Evolutionary conservation across 202 grass and related monocot genomes (phyloP), one percentile per base, ranked within the genome.

Genomic region (Setaria viridis): DNA sequence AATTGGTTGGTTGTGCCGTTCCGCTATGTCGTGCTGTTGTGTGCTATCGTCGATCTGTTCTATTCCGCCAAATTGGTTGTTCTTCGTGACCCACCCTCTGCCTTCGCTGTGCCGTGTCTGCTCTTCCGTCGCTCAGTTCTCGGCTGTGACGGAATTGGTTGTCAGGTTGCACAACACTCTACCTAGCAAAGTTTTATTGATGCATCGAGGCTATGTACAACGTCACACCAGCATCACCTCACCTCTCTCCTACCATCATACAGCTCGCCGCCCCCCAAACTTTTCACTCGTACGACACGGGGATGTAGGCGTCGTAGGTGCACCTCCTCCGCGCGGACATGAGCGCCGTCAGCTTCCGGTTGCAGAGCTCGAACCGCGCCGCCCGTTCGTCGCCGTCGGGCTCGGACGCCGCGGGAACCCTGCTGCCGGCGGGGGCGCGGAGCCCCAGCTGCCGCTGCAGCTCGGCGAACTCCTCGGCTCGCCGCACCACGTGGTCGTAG

Each of bases 361-460:
- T 99, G 74, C 90, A 96, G 57, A 99, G 92, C 87, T 93, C 77
- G 39, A 93, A 94, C 85, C 70, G 85, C 13, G 62, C 51, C 42
- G 21, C 1, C 33, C 9, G 53, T 7, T 11, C 32, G 51, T 46
- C 33, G 12, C 6, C 48, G 37, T 47, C 67, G 35, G 55, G 20
- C 39, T 7, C 67, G 35, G 55, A 17, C 39, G 37, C 1, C 56
- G 14, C 11, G n/a, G 34, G n/a, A 19, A 25, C 9, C 51, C 79
- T 67, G 33, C 74, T 67, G 42, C 84, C 77, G 34, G 72, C 85
- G 72, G 88, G 74, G 47, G 78, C 77, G 6, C 42, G 87, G 79
- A 96, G 85, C 7, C 97, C 97, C 4, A 99, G 87, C 85, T 99
- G 97, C 46, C 90, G 90, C 51, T 91, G 88, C 80, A 99, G 86